Conservation (phyloP, 2,329 filamentous ascomycete genomes). For the Fusarium palustre region DNA sequence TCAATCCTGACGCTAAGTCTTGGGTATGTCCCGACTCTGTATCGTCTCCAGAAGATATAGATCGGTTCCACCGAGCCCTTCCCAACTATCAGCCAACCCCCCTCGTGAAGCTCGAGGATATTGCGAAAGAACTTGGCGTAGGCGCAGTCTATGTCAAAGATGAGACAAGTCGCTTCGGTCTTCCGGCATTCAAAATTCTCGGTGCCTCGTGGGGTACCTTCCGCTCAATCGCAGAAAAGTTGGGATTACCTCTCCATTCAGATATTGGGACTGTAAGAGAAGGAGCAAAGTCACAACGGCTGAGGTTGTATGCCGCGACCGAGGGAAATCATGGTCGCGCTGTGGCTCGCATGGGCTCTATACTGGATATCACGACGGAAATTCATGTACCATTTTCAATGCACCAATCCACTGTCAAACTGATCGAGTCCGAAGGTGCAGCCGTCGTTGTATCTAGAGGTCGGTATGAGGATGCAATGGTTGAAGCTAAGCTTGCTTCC, state of each 20-base stretch:
- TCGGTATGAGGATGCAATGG: constrained; percentile 73
- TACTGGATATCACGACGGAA: constrained; percentile 65
- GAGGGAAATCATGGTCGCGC: constrained; percentile 84
- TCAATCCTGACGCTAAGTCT: constrained; percentile 42
- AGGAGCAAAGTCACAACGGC: constrained; percentile 43
- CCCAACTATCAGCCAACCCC: constrained; percentile 68
- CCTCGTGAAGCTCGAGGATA: constrained; percentile 60
- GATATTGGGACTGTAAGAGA: constrained; percentile 58
- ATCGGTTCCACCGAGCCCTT: constrained; percentile 68
- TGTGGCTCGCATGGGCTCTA: constrained; percentile 73
- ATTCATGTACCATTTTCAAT: constrained; percentile 74
- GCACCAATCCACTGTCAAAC: constrained; percentile 61
- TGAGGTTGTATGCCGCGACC: constrained; percentile 71
- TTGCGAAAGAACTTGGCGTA: constrained; percentile 70
- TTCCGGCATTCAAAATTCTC: constrained; percentile 83
- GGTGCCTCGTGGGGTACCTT: constrained; percentile 81
- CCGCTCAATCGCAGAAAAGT: constrained; percentile 62
- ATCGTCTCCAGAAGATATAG: constrained; percentile 24
- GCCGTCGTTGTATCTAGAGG: constrained; percentile 65
- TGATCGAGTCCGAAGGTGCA: constrained; percentile 73
- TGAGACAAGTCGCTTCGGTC: constrained; percentile 74
- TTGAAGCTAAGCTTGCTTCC: constrained; percentile 58
- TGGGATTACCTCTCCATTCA: constrained; percentile 58
- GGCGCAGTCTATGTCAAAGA: constrained; percentile 74
- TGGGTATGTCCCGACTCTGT: constrained; percentile 23